Evolutionary conservation across 257 asterid species (phyloP).

Genomic region (Ajuga chamaepitys): DNA sequence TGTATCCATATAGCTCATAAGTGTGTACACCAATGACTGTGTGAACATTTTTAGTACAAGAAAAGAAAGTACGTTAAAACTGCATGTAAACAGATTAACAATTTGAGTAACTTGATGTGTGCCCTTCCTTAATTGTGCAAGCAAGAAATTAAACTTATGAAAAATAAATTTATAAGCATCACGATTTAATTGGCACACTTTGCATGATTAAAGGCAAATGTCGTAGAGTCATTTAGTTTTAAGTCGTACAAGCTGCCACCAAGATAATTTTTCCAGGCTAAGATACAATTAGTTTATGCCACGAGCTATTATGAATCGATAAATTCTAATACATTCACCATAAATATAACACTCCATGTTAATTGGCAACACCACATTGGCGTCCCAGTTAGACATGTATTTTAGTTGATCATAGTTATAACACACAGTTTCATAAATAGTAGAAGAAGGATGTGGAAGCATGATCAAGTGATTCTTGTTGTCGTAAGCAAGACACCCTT

Average conservation of each 20-base stretch:
- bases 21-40: neutral
- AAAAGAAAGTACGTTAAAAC: neutral
- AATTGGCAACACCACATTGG: neutral
- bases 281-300: neutral
- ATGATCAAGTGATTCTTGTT: neutral
- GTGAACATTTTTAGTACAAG: neutral
- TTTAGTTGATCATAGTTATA: neutral
- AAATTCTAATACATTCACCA: neutral
- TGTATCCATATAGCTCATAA: neutral
- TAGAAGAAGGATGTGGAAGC: neutral
- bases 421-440: neutral
- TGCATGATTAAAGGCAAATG: neutral
- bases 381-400: neutral
- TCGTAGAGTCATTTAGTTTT: neutral
- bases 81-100: neutral
- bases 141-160: neutral
- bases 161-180: neutral
- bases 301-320: neutral
- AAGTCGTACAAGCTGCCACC: neutral
- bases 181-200: neutral
- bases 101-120: neutral
- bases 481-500: neutral
- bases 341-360: neutral
- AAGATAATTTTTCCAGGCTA: neutral
- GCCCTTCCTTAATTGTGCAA: conserved; percentile 7